phyloP scores from a whole-genome alignment of 2,329 filamentous ascomycete genomes.

The Aspergillus fischeri region DNA sequence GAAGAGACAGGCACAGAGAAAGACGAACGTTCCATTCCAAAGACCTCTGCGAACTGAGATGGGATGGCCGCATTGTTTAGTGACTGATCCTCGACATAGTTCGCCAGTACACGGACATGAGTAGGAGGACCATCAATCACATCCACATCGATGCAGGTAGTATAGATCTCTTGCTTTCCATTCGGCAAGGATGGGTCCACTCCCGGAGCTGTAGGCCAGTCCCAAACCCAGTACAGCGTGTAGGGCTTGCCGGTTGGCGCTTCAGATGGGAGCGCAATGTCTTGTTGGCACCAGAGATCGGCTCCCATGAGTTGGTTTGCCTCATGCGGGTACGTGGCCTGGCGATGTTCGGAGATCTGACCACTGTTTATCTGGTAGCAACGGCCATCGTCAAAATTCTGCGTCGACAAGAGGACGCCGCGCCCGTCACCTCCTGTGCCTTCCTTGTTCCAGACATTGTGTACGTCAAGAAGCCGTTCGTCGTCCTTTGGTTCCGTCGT shows the following conservation, averaged over 20 bases:
- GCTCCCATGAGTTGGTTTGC: conserved; percentile 51
- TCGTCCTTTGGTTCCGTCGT: conserved; percentile 57
- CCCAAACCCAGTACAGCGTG: conserved; percentile 95
- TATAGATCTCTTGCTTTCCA: conserved; percentile 46
- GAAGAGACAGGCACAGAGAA: not conserved
- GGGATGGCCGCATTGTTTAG: conserved; percentile 38
- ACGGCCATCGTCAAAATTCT: conserved; percentile 83
- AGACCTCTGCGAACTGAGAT: conserved; percentile 34
- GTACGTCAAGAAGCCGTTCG: conserved; percentile 61
- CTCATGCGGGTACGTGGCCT: conserved; percentile 50
- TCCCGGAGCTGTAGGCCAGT: conserved; percentile 66
- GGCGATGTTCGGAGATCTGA: conserved; percentile 57
- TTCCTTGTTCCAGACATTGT: conserved; percentile 71
- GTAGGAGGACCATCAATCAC: conserved; percentile 26
- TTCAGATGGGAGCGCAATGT: conserved; percentile 69
- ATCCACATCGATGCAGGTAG: conserved; percentile 48
- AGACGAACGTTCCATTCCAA: conserved; percentile 9
- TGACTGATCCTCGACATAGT: conserved; percentile 31
- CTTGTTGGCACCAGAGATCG: conserved; percentile 74
- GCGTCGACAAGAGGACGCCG: conserved; percentile 69
- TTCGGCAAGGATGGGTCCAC: conserved; percentile 33
- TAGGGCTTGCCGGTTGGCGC: conserved; percentile 61
- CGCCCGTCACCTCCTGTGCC: conserved; percentile 76
- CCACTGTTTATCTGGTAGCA: conserved; percentile 76
- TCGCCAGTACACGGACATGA: conserved; percentile 9